Evolutionary conservation across 352 stramenopile species (phyloP).

Genomic region (Phytophthora hybrid): DNA sequence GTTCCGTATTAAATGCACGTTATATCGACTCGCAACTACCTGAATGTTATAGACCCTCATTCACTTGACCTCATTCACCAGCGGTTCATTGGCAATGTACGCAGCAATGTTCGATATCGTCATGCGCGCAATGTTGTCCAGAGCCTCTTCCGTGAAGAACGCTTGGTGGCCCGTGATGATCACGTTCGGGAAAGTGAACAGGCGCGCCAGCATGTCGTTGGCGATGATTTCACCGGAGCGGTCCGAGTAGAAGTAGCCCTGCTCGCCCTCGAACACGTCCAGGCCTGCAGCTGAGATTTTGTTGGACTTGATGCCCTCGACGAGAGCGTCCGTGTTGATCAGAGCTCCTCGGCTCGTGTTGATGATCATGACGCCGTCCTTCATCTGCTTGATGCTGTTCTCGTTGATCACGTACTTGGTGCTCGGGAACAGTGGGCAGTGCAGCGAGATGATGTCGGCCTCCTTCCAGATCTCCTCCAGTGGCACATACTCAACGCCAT

Average conservation of each 20-base stretch:
- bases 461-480: slow-evolving; percentile 64
- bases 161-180: slow-evolving; percentile 84
- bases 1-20: too few relatives aligned
- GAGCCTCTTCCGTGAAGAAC: slow-evolving; percentile 82
- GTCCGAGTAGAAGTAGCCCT: slow-evolving; percentile 83
- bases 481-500: slow-evolving; percentile 46
- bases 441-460: slow-evolving; percentile 88
- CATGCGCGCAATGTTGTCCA: slow-evolving; percentile 74
- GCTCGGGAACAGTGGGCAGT: slow-evolving; percentile 83
- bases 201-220: slow-evolving; percentile 69
- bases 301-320: slow-evolving; percentile 78
- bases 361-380: slow-evolving; percentile 90
- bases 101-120: slow-evolving; percentile 82
- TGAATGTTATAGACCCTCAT: not conserved
- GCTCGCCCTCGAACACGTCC: slow-evolving; percentile 89
- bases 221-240: slow-evolving; percentile 70
- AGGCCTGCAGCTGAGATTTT: slow-evolving; percentile 84
- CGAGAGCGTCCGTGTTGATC: slow-evolving; percentile 84
- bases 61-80: slow-evolving; percentile 70
- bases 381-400: slow-evolving; percentile 86
- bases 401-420: slow-evolving; percentile 90
- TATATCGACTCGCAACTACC: not conserved
- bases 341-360: slow-evolving; percentile 91
- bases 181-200: slow-evolving; percentile 88
- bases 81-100: slow-evolving; percentile 47